These are phyloP conservation scores for Albatrellus ellisii DNA, from an alignment of 768 basidiomycete genomes.

Conservation along the genomic window DNA sequence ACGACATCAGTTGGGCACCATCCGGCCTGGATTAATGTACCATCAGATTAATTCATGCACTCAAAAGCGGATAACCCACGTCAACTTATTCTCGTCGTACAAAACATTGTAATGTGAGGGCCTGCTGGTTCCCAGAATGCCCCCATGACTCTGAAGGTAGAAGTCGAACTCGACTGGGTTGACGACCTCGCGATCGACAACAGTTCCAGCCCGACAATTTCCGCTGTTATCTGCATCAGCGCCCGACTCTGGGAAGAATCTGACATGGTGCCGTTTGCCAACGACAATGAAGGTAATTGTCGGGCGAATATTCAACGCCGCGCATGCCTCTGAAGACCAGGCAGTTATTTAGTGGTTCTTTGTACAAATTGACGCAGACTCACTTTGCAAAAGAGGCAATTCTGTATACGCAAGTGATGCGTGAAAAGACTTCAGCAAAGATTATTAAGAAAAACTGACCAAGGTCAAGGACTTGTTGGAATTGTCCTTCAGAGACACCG, in stretches of 20 bases:
- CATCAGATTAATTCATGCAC: not conserved
- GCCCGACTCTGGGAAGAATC: conserved; percentile 34
- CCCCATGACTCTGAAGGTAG: conserved; percentile 66
- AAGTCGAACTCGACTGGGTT: conserved; percentile 66
- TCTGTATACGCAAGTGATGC: conserved; percentile 24
- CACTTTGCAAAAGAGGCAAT: conserved; percentile 43
- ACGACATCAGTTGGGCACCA: conserved; percentile 55
- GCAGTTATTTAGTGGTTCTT: not conserved
- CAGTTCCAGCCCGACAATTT: conserved; percentile 66
- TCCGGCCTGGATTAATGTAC: conserved; percentile 32
- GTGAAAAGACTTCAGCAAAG: conserved; percentile 1
- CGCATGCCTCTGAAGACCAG: conserved; percentile 40
- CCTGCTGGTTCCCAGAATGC: conserved; percentile 33
- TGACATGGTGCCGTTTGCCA: conserved; percentile 60
- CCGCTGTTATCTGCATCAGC: conserved; percentile 25
- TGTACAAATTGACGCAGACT: conserved; percentile 3
- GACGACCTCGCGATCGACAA: conserved; percentile 54
- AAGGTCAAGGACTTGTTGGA: conserved; percentile 30
- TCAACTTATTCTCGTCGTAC: conserved; percentile 43
- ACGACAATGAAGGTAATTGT: conserved; percentile 69
- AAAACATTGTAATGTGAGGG: conserved; percentile 46
- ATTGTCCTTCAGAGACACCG: conserved; percentile 43
- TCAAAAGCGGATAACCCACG: conserved; percentile 22
- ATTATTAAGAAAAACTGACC: conserved; percentile 22
- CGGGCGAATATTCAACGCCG: conserved; percentile 37